These are phyloP conservation scores for Podaxis sp. DNA, from an alignment of 768 basidiomycete genomes.

Conservation along the genomic window DNA sequence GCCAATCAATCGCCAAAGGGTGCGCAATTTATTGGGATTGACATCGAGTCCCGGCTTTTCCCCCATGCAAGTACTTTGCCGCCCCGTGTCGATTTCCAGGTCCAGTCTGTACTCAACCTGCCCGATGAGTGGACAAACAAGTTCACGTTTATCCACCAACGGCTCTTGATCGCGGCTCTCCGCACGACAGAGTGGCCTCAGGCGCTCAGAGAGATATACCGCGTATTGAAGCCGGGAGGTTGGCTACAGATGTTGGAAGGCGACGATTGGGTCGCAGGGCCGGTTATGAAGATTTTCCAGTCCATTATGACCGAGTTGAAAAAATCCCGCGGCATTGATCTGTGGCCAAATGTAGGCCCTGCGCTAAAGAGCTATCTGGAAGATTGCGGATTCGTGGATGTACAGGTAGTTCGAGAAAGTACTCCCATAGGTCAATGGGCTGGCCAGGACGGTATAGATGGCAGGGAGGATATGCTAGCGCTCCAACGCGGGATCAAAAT, in stretches of 20 bases:
- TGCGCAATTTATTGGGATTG: not conserved
- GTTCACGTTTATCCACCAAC: conserved; percentile 21
- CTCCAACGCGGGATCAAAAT: not conserved
- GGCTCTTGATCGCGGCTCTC: conserved; percentile 20
- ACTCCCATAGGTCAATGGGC: not conserved
- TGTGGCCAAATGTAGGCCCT: not conserved
- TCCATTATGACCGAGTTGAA: not conserved
- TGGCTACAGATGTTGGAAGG: conserved; percentile 1
- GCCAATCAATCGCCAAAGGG: not conserved
- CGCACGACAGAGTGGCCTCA: conserved; percentile 17
- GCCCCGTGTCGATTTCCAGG: not conserved
- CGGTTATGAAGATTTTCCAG: not conserved
- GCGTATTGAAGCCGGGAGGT: conserved; percentile 17
- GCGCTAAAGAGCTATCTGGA: not conserved
- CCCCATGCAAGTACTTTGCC: not conserved
- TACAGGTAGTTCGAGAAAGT: not conserved
- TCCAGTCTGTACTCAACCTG: not conserved
- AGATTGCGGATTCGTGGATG: not conserved
- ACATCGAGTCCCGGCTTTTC: not conserved
- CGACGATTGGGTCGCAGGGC: not conserved
- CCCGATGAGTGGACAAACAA: conserved; percentile 18
- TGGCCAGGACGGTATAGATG: not conserved
- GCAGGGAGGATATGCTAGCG: not conserved
- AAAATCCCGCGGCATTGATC: not conserved
- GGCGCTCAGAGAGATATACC: conserved; percentile 16